A percentile compares a stretch with the other conserved stretches of the same genome.
phyloP scores from a whole-genome alignment of 192 early-diverging fungal species.

The Funneliformis geosporum region DNA sequence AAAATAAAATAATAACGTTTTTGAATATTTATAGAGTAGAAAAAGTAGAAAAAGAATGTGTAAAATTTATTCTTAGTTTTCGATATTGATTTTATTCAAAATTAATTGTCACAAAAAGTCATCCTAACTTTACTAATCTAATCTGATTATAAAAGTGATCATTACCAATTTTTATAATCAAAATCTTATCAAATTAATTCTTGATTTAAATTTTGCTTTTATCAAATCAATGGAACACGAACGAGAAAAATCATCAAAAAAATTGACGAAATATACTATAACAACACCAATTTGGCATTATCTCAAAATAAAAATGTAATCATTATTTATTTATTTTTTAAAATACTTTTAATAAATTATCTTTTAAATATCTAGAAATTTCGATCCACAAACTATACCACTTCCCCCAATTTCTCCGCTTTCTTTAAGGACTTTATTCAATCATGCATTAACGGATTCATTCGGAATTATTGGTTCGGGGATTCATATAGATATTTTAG shows the following conservation, averaged over 20 bases:
- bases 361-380: not conserved
- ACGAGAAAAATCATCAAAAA: not conserved
- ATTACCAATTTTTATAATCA: too few relatives aligned
- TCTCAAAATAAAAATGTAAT: conserved; percentile 23
- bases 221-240: not conserved
- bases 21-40: too few relatives aligned
- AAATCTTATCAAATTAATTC: too few relatives aligned
- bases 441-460: not conserved
- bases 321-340: not conserved
- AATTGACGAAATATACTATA: conserved; percentile 13
- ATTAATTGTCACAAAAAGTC: too few relatives aligned
- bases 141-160: too few relatives aligned
- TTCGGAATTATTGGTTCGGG: conserved; percentile 15
- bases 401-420: not conserved
- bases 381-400: not conserved
- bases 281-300: conserved; percentile 20
- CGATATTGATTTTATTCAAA: too few relatives aligned
- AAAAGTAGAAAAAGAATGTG: too few relatives aligned
- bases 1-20: too few relatives aligned
- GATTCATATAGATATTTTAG: conserved; percentile 17
- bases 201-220: not conserved
- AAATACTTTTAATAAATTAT: not conserved
- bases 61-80: too few relatives aligned
- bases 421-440: conserved; percentile 13
- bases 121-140: too few relatives aligned